Base-by-base conservation (phyloP, 2,329 filamentous ascomycete genomes). In the Lecanicillium sp. region DNA sequence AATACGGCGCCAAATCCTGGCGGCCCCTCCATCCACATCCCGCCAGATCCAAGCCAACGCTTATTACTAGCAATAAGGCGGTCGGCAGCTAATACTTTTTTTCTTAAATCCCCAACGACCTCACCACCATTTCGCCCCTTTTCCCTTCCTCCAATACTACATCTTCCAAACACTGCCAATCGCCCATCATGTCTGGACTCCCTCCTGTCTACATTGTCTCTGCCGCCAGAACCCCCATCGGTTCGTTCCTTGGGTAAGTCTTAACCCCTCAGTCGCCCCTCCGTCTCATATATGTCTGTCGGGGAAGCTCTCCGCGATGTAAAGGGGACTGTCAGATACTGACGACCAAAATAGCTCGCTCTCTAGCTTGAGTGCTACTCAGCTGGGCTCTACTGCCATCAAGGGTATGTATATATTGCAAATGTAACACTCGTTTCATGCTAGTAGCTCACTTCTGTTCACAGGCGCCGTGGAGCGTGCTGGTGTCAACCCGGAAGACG, bases 121-220 rank as follows among this genome's bases (percentile, higher is more conserved):
- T 27, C 5, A 20, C 16, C n/a, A 38, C 36, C 43, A 30, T 35
- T 29, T 33, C 42, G 18, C 35, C 22, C 31, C 33, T 38, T 36
- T 41, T 32, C 38, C 38, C 38, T 27, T 37, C 27, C 35, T 34
- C n/a, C 40, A 35, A 30, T 47, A 38, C 35, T 27, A 8, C 9
- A 40, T 28, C 41, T 20, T 35, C 27, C 17, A 22, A 18, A 42
- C 28, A 34, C 40, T 17, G 35, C 15, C 29, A 42, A 41, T 25
- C 41, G 37, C 30, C 38, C 65, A 77, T 53, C 44, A 94, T 94
- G 85, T 74, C 86, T 59, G 78, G 77, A 51, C 76, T 89, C 48
- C 83, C 87, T 49, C 75, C 88, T 43, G 90, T 98, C 50, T 98
- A 98, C 70, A 95, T 98, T 57, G 88, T 95, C 58, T 92, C 92